Percentiles rank a stretch among this genome's conserved stretches.
Evolutionary conservation across 106 monocot genomes (phyloP).

Genomic region (Narthecium ossifragum): DNA sequence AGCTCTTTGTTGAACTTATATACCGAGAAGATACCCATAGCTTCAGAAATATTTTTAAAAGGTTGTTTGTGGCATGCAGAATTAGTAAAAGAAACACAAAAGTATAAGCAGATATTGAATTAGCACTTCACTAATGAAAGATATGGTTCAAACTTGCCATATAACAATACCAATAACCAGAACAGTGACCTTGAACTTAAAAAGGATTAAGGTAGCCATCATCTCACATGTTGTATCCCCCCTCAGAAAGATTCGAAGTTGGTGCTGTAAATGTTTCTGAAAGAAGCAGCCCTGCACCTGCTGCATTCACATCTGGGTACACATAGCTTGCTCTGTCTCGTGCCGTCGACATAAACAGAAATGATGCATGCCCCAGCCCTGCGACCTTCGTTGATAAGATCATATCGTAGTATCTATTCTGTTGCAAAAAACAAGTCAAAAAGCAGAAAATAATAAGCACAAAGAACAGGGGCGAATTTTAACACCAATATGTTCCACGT

Average conservation of each 20-base stretch:
- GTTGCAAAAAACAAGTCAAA: slow-evolving; percentile 1
- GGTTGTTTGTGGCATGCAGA: no score
- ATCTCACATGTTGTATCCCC: slow-evolving; percentile 78
- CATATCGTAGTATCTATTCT: slow-evolving; percentile 86
- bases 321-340: slow-evolving; percentile 78
- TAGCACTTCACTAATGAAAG: no score
- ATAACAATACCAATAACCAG: no score
- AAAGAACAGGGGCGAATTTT: no score
- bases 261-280: slow-evolving; percentile 63
- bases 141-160: no score
- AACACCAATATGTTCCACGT: no score
- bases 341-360: slow-evolving; percentile 74
- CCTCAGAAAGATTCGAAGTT: slow-evolving; percentile 51
- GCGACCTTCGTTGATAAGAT: slow-evolving; percentile 74
- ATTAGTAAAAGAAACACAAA: no score
- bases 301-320: slow-evolving; percentile 77
- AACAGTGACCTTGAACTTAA: not conserved
- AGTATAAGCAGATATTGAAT: no score
- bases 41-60: no score
- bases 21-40: no score
- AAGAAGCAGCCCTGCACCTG: slow-evolving; percentile 71
- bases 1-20: no score
- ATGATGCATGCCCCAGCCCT: slow-evolving; percentile 72
- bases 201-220: no score
- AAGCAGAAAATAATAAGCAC: not conserved